Conservation (phyloP, 371 early-diverging fungal genomes). For the Mycotypha africana region DNA sequence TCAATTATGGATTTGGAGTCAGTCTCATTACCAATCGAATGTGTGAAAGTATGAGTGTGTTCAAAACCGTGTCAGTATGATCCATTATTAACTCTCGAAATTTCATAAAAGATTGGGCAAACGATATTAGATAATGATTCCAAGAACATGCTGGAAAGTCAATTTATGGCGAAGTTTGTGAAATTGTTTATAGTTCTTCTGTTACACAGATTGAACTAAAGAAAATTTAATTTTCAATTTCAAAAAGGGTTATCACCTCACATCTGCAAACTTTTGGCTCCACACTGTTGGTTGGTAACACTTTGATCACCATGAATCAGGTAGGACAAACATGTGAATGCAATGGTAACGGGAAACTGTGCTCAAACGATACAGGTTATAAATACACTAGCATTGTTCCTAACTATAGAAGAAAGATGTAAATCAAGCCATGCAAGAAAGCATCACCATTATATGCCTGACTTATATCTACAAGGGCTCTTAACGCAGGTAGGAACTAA, state of each 20-base stretch:
- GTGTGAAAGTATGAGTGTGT: slow-evolving; percentile 48
- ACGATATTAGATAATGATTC: slow-evolving; percentile 48
- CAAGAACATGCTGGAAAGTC: slow-evolving; percentile 46
- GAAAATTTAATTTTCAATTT: too few species aligned
- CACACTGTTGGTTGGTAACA: slow-evolving; percentile 48
- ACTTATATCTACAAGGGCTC: slow-evolving; percentile 53
- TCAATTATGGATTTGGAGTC: slow-evolving; percentile 58
- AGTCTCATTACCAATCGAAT: slow-evolving; percentile 51
- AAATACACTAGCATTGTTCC: slow-evolving; percentile 50
- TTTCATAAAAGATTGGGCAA: slow-evolving; percentile 39
- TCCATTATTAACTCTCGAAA: too few species aligned
- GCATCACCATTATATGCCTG: slow-evolving; percentile 50
- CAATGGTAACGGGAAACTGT: neutral
- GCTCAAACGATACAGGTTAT: too few species aligned
- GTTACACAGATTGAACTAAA: too few species aligned
- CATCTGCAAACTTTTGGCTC: slow-evolving; percentile 55
- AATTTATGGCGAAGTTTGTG: slow-evolving; percentile 47
- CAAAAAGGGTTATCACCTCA: slow-evolving; percentile 47
- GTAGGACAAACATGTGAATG: slow-evolving; percentile 12
- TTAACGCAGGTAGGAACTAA: slow-evolving; percentile 18
- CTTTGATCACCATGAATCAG: slow-evolving; percentile 55
- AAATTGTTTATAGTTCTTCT: too few species aligned
- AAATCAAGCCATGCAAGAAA: slow-evolving; percentile 59
- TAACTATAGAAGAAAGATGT: slow-evolving; percentile 47
- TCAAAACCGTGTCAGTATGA: neutral